Evolutionary conservation across 2,329 filamentous ascomycete species (phyloP).

Genomic region (Phaeosphaeriaceae sp.): DNA sequence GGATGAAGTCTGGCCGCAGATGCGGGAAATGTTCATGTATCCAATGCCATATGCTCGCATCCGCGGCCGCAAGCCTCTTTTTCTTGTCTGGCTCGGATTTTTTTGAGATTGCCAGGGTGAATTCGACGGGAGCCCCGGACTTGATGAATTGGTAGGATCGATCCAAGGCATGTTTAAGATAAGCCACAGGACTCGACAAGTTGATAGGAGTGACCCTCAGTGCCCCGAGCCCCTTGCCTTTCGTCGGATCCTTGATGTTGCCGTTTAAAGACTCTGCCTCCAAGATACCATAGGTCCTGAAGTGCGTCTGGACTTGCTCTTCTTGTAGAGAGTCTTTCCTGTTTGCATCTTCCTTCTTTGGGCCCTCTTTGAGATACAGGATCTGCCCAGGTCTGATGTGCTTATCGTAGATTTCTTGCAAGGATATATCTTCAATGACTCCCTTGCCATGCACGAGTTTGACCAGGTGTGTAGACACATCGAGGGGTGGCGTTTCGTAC

Average conservation of each 20-base stretch:
- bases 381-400: slow-evolving; percentile 29
- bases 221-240: slow-evolving; percentile 12
- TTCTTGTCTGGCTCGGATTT: slow-evolving; percentile 5
- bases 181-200: slow-evolving; percentile 15
- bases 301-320: not conserved
- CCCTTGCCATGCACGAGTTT: slow-evolving; percentile 17
- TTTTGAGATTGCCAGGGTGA: slow-evolving; percentile 19
- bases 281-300: not conserved
- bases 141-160: slow-evolving; percentile 34
- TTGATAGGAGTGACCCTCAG: slow-evolving; percentile 28
- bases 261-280: slow-evolving; percentile 2
- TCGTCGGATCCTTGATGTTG: not conserved
- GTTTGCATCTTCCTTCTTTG: slow-evolving; percentile 5
- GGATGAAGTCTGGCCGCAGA: slow-evolving; percentile 39
- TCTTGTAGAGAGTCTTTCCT: not conserved
- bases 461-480: slow-evolving; percentile 23
- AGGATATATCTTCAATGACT: slow-evolving; percentile 19
- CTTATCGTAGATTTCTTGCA: slow-evolving; percentile 27
- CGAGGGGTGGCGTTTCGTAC: slow-evolving; percentile 16
- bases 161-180: slow-evolving; percentile 20
- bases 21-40: slow-evolving; percentile 37
- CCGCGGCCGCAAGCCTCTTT: slow-evolving; percentile 1
- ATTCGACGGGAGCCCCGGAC: slow-evolving; percentile 29
- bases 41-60: slow-evolving; percentile 22
- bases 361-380: slow-evolving; percentile 19